Conservation (phyloP, 2,329 filamentous ascomycete genomes). For the Stagonosporopsis tanaceti region DNA sequence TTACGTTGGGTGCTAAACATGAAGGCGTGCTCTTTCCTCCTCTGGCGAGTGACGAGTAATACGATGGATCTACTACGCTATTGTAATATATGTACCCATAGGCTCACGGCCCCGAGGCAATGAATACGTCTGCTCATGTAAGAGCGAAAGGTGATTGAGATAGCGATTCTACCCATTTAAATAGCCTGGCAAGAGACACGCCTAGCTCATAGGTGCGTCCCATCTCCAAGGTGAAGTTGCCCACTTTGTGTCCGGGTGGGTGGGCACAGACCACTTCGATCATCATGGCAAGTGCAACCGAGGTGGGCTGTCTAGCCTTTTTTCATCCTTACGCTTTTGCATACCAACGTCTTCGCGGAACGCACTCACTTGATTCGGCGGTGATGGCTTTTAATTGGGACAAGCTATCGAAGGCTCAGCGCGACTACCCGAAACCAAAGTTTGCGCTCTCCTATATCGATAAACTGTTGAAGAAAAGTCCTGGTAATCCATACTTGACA, state of each 20-base stretch:
- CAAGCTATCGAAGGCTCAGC: conserved; percentile 42
- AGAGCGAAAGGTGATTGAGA: not conserved
- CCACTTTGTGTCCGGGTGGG: not conserved
- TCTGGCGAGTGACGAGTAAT: conserved; percentile 36
- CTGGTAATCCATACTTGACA: conserved; percentile 47
- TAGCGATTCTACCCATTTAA: not conserved
- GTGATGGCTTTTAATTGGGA: conserved; percentile 49
- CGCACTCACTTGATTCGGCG: conserved; percentile 4
- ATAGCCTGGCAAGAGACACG: not conserved
- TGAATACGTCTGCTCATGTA: not conserved
- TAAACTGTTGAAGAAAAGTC: conserved; percentile 47
- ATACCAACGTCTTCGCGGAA: conserved; percentile 8
- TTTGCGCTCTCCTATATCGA: conserved; percentile 43
- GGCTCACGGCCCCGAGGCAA: not conserved
- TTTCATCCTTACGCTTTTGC: conserved; percentile 19
- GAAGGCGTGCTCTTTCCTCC: conserved; percentile 62
- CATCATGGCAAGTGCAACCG: conserved; percentile 20
- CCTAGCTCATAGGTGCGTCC: not conserved
- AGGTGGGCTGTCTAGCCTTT: conserved; percentile 28
- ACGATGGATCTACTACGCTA: not conserved
- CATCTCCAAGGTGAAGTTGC: not conserved
- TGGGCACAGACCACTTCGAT: conserved; percentile 7
- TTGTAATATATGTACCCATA: conserved; percentile 16
- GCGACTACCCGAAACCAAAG: conserved; percentile 46
- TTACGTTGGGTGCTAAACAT: conserved; percentile 53